Conservation (phyloP, 2,329 filamentous ascomycete genomes). For the Alternaria postmessia region DNA sequence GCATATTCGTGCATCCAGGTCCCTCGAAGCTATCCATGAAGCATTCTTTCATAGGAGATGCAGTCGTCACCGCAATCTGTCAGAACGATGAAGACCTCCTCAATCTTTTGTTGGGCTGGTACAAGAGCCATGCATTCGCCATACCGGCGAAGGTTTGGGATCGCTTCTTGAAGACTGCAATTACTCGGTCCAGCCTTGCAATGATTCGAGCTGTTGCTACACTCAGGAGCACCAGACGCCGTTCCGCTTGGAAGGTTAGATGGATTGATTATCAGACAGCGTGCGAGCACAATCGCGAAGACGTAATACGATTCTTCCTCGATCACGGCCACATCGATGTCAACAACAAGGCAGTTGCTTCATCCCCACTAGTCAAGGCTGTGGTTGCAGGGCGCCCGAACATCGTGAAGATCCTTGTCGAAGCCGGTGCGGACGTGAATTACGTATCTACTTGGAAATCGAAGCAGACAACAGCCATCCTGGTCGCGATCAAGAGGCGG, state of each 20-base stretch:
- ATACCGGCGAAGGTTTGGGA: no score
- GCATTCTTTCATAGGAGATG: not conserved
- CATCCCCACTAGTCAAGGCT: not conserved
- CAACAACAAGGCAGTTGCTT: not conserved
- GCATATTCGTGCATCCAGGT: no score
- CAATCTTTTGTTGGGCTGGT: not conserved
- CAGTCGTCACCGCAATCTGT: not conserved
- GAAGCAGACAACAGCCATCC: not conserved
- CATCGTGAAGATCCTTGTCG: not conserved
- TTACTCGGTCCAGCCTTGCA: not conserved
- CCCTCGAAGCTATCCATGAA: not conserved
- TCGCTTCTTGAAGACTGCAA: not conserved
- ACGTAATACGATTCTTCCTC: not conserved
- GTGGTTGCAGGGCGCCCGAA: not conserved
- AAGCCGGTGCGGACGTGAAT: not conserved
- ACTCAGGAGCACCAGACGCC: fast-evolving
- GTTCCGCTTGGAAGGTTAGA: not conserved
- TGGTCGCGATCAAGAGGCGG: not conserved
- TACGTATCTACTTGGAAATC: not conserved
- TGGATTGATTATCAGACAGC: not conserved
- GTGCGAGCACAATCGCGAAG: not conserved
- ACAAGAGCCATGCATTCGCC: not conserved
- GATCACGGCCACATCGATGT: not conserved
- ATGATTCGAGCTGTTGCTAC: not conserved
- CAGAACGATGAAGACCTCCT: not conserved